These are phyloP conservation scores for Triticum turgidum DNA, from an alignment of 176 grass and related monocot genomes.

Conservation along the genomic window DNA sequence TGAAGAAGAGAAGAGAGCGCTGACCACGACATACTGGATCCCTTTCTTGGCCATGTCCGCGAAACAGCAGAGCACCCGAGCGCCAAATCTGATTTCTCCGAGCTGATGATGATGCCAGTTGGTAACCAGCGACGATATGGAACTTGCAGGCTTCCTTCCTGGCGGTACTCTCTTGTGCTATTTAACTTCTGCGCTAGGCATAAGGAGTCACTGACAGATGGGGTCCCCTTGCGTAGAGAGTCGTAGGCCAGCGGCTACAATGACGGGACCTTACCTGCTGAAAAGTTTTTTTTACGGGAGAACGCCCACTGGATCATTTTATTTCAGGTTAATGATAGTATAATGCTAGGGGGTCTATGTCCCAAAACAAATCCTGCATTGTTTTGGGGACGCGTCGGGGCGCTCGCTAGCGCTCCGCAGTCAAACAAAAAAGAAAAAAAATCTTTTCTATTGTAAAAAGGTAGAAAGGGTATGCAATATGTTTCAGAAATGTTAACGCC, in stretches of 20 bases:
- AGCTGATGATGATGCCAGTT: background rate
- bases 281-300: background rate
- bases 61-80: background rate
- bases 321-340: too few relatives aligned
- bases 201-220: background rate
- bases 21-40: constrained; percentile 51
- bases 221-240: too few relatives aligned
- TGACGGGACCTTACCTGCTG: background rate
- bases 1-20: background rate
- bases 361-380: too few relatives aligned
- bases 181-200: background rate
- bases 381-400: too few relatives aligned
- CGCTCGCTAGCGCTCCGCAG: too few relatives aligned
- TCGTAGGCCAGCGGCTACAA: background rate
- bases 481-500: too few relatives aligned
- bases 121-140: background rate
- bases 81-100: background rate
- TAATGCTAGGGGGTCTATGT: too few relatives aligned
- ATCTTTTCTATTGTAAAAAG: too few relatives aligned
- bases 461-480: too few relatives aligned
- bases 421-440: too few relatives aligned
- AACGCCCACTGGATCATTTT: too few relatives aligned
- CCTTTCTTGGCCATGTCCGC: constrained; percentile 33
- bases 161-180: background rate
- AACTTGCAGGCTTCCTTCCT: background rate